Percentiles rank a stretch among this genome's conserved stretches.
Evolutionary conservation across 2,329 filamentous ascomycete species (phyloP).

Genomic region (Fusarium illudens): DNA sequence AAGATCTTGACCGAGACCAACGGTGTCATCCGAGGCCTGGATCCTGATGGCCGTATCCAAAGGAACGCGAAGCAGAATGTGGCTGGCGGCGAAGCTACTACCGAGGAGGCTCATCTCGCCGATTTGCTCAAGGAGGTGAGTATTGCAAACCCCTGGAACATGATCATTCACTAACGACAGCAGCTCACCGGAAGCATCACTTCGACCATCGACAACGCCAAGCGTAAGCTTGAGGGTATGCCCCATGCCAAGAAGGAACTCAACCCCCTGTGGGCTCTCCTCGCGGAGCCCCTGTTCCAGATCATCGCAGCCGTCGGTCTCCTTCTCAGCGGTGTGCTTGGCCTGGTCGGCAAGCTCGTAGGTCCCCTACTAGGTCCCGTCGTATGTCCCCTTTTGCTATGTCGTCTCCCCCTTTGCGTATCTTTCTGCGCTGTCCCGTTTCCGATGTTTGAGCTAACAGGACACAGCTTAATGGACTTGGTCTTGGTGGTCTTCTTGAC

Average conservation of each 20-base stretch:
- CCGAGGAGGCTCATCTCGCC: slow-evolving; percentile 85
- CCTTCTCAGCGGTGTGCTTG: slow-evolving; percentile 82
- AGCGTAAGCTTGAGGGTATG: slow-evolving; percentile 90
- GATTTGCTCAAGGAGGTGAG: slow-evolving; percentile 80
- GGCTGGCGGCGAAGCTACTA: slow-evolving; percentile 68
- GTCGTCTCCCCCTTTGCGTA: neutral
- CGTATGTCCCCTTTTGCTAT: slow-evolving; percentile 1
- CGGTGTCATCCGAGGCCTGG: slow-evolving; percentile 84
- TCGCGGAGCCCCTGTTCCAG: slow-evolving; percentile 88
- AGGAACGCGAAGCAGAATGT: slow-evolving; percentile 85
- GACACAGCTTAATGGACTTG: slow-evolving; percentile 73
- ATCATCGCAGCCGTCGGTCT: slow-evolving; percentile 90
- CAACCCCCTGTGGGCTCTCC: slow-evolving; percentile 85
- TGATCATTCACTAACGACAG: slow-evolving; percentile 22
- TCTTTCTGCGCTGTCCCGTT: neutral
- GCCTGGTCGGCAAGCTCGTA: slow-evolving; percentile 79
- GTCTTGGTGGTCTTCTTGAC: slow-evolving; percentile 82
- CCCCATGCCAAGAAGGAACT: slow-evolving; percentile 94
- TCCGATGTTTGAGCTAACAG: slow-evolving; percentile 30
- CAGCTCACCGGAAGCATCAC: slow-evolving; percentile 80
- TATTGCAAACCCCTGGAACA: neutral
- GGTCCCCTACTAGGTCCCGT: slow-evolving; percentile 41
- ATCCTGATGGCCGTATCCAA: slow-evolving; percentile 87
- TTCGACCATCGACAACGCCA: slow-evolving; percentile 84
- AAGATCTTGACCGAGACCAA: slow-evolving; percentile 87